A percentile compares a stretch with the other conserved stretches of the same genome.
phyloP scores from a whole-genome alignment of 1,139 yeast species.

The Blastobotrys aristatus region DNA sequence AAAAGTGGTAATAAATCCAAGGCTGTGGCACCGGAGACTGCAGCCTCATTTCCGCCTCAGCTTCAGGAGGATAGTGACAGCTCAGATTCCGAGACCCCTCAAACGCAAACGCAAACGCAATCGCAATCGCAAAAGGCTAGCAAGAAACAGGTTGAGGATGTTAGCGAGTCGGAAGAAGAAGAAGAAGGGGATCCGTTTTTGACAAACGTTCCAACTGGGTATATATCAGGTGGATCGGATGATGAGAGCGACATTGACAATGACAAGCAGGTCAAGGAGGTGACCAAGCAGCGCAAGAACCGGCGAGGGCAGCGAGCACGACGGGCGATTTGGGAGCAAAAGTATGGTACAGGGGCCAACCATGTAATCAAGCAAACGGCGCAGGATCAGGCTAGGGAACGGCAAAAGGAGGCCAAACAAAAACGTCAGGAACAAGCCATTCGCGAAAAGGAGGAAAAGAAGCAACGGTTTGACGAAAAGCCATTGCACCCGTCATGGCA shows the following conservation, averaged over 20 bases:
- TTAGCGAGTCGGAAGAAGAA: slow-evolving; percentile 11
- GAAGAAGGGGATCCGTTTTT: slow-evolving; percentile 33
- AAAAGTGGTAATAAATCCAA: slow-evolving; percentile 25
- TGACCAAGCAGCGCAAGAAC: slow-evolving; percentile 59
- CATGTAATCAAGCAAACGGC: slow-evolving; percentile 66
- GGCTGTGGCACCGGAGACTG: slow-evolving; percentile 25
- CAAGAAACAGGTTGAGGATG: slow-evolving; percentile 12
- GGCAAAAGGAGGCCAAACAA: slow-evolving; percentile 43
- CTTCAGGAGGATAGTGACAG: too few species aligned
- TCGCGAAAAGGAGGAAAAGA: slow-evolving; percentile 20
- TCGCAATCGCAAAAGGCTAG: slow-evolving; percentile 25
- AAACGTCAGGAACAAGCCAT: slow-evolving; percentile 36
- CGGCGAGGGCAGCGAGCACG: slow-evolving; percentile 97
- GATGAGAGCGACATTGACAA: slow-evolving; percentile 57
- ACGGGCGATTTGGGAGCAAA: slow-evolving; percentile 91
- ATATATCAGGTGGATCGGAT: slow-evolving; percentile 71
- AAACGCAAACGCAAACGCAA: slow-evolving; percentile 23
- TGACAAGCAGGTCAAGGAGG: slow-evolving; percentile 56
- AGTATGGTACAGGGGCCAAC: slow-evolving; percentile 78
- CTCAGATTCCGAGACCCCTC: too few species aligned
- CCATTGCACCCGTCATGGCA: slow-evolving; percentile 93
- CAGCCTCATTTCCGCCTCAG: too few species aligned
- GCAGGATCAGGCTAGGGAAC: slow-evolving; percentile 45
- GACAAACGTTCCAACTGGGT: slow-evolving; percentile 74
- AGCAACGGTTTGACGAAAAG: slow-evolving; percentile 27